Base-by-base conservation (phyloP, 805 yeast genomes). In the Ogataea angusta region DNA sequence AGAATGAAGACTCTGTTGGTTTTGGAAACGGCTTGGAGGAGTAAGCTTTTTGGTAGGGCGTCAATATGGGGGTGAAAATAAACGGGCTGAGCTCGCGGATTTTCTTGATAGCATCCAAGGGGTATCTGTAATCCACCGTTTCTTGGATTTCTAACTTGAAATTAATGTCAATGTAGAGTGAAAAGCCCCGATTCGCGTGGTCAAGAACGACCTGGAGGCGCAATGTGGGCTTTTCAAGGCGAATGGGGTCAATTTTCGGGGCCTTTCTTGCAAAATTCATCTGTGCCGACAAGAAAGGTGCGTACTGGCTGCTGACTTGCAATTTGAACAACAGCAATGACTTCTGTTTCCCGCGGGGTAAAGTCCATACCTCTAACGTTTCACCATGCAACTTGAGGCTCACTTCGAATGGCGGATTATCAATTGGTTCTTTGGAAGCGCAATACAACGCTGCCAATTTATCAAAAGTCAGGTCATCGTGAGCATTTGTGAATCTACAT, bases 1-100 rank as follows among this genome's bases (percentile, higher is more conserved):
- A 80, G 47, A 80, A 79, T 10, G 68, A 44, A 1, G 62, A 44
- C 21, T 57, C 62, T 1, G 60, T 40, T 2, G 62, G 63, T 18
- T 40, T 43, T 3, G 41, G 18, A 30, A 37, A 17, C 40, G 19
- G 16, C 32, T 35, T 17, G 13, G 41, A 2, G 32, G 33, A 23
- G 16, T 23, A n/a, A n/a, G 24, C 42, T 16, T 17, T 34, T 25
- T 62, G 62, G 33, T 56, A 59, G 6, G 14, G 8, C 0, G 65
- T 62, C 14, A 53, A 42, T 5, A n/a, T 14, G 7, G 51, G 48
- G 5, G 46, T 43, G 23, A 51, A 39, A 3, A 43, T 30, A 34
- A 43, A 51, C 9, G 40, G 37, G 2, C 49, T 39, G 10, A 47
- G 22, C 29, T 41, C 50, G 15, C 39, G 49, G n/a, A 61, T 21